Evolutionary conservation across 2,329 filamentous ascomycete genomes (phyloP), one percentile per base, ranked within the genome.

Genomic region (Aotearoamyces nothofagi): DNA sequence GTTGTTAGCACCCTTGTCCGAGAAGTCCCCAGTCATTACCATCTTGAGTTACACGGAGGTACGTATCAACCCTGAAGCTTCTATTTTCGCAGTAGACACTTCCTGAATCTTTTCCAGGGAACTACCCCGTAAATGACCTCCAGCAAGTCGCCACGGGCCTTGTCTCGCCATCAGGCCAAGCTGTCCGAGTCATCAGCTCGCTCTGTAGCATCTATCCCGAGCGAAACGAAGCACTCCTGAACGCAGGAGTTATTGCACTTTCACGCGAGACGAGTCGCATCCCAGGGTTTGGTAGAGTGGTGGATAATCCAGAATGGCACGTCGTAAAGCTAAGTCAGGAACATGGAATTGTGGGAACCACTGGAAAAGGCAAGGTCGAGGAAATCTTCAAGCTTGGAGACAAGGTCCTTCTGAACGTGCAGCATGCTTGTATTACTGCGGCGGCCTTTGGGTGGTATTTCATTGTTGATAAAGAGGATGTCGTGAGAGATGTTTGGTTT

Each of bases 131-230:
- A 17, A 52, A 54, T n/a, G 53, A 55, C 20, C 50, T 56, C 10
- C 53, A 56, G 20, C 53, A 55, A 29, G 46, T 56, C 3, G 50
- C 49, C 2, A 56, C 53, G 1, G 46, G 46, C 1, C 34, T 54
- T 4, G 45, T 55, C 9, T 24, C 25, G 0, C 31, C 37, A 2
- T 13, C 11, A 26, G 44, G 50, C 15, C 50, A 50, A 17, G 50
- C 53, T 3, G 39, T 47, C 4, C 44, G 48, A 3, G 39, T 55
- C 2, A 33, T 41, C 0, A 39, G 46, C 15, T 52, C 56, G 30
- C 51, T 55, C n/a, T 54, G 49, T 37, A 50, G 53, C 28, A 41
- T 54, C 8, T 55, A 55, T 25, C 46, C 49, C 0, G 49, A 53
- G 28, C 45, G 53, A 6, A 54, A 55, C 31, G 53, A 55, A 33